Evolutionary conservation across 495 filamentous ascomycete species (phyloP).

Genomic region (Trichoderma reesei): DNA sequence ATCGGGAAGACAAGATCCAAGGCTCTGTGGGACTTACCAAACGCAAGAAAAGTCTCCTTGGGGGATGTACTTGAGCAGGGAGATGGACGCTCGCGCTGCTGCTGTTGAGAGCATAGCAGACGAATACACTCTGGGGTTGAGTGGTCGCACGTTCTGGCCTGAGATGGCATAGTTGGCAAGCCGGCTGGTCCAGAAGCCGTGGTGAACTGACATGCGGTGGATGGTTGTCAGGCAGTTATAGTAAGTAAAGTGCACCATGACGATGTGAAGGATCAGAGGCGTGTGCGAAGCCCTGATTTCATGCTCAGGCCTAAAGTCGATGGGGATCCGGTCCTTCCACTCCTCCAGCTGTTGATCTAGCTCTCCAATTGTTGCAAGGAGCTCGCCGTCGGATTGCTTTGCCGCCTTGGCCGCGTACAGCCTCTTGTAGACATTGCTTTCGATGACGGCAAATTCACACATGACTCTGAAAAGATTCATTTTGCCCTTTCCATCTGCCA

Average conservation of each 20-base stretch:
- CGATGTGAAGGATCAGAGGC: slow-evolving; percentile 82
- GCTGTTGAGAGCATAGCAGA: slow-evolving; percentile 86
- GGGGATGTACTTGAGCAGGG: slow-evolving; percentile 89
- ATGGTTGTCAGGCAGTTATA: slow-evolving; percentile 98
- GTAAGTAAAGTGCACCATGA: slow-evolving; percentile 90
- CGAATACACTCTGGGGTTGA: slow-evolving; percentile 92
- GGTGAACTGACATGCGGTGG: slow-evolving; percentile 96
- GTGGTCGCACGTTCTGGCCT: slow-evolving; percentile 75
- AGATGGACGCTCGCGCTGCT: slow-evolving; percentile 85
- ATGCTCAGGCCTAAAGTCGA: slow-evolving; percentile 89
- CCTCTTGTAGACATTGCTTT: slow-evolving; percentile 87
- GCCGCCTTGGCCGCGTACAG: slow-evolving; percentile 89
- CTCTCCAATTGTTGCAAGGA: slow-evolving; percentile 92
- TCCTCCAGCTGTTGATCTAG: slow-evolving; percentile 87
- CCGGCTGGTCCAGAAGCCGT: slow-evolving; percentile 95
- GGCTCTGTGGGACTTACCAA: slow-evolving; percentile 52
- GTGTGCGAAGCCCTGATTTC: slow-evolving; percentile 87
- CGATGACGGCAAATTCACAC: slow-evolving; percentile 83
- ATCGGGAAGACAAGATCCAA: too few species aligned
- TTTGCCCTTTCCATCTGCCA: slow-evolving; percentile 83
- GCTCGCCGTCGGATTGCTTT: slow-evolving; percentile 84
- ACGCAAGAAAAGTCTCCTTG: slow-evolving; percentile 91
- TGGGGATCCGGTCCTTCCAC: slow-evolving; percentile 91
- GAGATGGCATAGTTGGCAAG: slow-evolving; percentile 92
- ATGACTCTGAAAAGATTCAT: slow-evolving; percentile 88